Base-by-base conservation (phyloP, 257 asterid species). In the Lycium barbarum region DNA sequence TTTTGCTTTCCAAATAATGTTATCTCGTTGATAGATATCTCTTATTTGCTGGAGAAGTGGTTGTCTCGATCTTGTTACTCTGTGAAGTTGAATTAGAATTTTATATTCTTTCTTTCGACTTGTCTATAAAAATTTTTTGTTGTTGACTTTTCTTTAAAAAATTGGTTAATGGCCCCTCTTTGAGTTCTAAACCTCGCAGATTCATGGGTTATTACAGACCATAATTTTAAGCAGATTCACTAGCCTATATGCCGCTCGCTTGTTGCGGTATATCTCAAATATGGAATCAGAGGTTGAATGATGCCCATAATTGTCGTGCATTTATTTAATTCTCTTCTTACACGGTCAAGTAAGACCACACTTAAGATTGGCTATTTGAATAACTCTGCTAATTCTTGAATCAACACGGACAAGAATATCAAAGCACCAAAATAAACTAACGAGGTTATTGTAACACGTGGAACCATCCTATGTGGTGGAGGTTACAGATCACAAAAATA, bases 271-370 rank as follows among this genome's bases (percentile, higher is more conserved):
- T 18, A 58, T 58, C 65, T 18, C 65, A 58, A 6, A 58, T 58
- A 9, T 58, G 65, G 65, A 58, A 58, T 58, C 65, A 58, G 65
- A 58, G 65, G 65, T 58, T 58, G 65, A 58, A 58, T 49, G 54
- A 49, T 49, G 7, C 54, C 54, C 33, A 26, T 26, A 26, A 26
- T 26, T 26, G 33, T 26, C 33, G 33, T 26, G 33, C 33, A 26
- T 26, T 26, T 26, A 26, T 26, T 26, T 26, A 26, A 26, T 26
- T 26, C 33, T 26, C 33, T 26, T 26, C 33, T 26, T 26, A 26
- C 33, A 26, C 33, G 33, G 33, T 26, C 33, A 26, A 26, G 33
- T 26, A 26, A 26, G 33, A 26, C 33, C 33, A 26, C 33, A 26
- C 33, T 26, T 26, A 26, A 26, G 33, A 26, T 26, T 26, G 33